Evolutionary conservation across 2,329 filamentous ascomycete species (phyloP), one percentile per base, ranked within the genome.

Genomic region (Byssochlamys sp.): DNA sequence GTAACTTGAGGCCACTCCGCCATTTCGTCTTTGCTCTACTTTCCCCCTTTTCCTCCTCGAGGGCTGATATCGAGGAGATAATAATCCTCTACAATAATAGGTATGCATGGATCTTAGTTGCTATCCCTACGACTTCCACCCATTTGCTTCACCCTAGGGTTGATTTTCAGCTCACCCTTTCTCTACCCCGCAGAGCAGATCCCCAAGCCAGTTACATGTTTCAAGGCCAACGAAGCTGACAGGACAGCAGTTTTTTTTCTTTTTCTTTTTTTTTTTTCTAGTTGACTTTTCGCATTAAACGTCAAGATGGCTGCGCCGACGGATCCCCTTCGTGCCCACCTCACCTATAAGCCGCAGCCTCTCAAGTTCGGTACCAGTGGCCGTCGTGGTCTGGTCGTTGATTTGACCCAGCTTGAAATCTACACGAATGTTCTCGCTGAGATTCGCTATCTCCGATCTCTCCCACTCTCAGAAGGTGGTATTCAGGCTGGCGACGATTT

Each of bases 291-390:
- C n/a, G 19, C 4, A 7, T 19, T 45, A 4, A 10, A 45, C 39
- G 39, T 45, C n/a, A 14, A 45, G 39, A 45, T 45, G 39, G 39
- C 39, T 14, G 39, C 39, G 14, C 39, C 39, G 2, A 24, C 39
- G 4, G 39, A 45, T 24, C 39, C 39, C n/a, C 39, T 45, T n/a
- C 39, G 39, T 19, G 39, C 19, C n/a, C 39, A 45, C 39, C 63
- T 66, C n/a, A 59, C 59, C 53, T 70, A 70, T 49, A 55, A 61
- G 58, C 67, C 67, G 3, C 63, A 67, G 45, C 54, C 60, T 54
- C 64, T 71, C 35, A 69, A 70, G 62, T 71, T 71, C 48, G 69
- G 69, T 57, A 71, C 69, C 52, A 71, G 69, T 54, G 69, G 69
- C 60, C 69, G 69, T 29, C 67, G 68, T 39, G 67, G 67, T 53